Evolutionary conservation across 2,329 filamentous ascomycete genomes (phyloP), one percentile per base, ranked within the genome.

Genomic region (Onygenales sp.): DNA sequence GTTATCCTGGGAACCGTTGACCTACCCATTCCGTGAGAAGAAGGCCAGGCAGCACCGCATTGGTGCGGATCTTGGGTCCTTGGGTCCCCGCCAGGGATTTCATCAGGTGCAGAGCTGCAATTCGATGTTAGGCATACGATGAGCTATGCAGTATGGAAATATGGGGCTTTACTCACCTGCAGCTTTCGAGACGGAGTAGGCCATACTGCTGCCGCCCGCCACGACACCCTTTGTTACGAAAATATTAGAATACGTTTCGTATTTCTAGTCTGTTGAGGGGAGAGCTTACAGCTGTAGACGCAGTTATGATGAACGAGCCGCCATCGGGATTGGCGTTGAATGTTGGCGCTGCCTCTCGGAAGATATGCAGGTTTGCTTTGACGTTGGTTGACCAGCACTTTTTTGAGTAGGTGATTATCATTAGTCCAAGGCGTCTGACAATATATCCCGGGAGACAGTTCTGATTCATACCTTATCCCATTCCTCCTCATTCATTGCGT

Each of bases 101-200:
- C 72, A 83, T 82, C 45, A 86, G 68, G 67, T 87, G 84, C 51
- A 87, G 69, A 54, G 80, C 79, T 73, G 45, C 43, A 31, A 54
- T 13, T 21, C 49, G 46, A 27, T 27, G 42, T 55, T 13, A 59
- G 52, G 38, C 51, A 33, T 43, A 9, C n/a, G n/a, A 7, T 5
- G 17, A 35, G 50, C 49, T 17, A 17, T 36, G 11, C 32, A 32
- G 17, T 3, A 13, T 43, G 21, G 7, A 48, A 14, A 17, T 10
- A 4, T 32, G 70, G 54, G 32, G 7, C 17, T 43, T 6, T 33
- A 17, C 55, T 47, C 65, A 70, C 85, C 81, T 9, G 88, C 88
- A 0, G 87, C 80, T 66, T 93, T 93, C 39, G 86, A 87, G 14
- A 91, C 84, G 0, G 83, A 76, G 63, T 93, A 93, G 3, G 88